Evolutionary conservation across 352 stramenopile genomes (phyloP).

Genomic region (Phytophthora nicotianae): DNA sequence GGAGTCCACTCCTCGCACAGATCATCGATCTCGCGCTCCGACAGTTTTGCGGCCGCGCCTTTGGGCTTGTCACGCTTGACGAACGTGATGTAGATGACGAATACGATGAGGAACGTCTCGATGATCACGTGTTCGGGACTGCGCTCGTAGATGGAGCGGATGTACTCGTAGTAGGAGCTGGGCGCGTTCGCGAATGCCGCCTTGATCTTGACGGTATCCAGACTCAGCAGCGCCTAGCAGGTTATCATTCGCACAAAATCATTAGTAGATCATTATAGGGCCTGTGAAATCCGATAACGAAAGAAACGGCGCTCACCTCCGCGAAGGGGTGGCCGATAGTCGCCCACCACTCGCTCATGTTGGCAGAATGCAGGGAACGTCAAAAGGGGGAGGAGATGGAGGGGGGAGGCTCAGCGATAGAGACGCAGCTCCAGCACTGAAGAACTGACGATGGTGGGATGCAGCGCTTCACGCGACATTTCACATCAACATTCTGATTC

Average conservation of each 20-base stretch:
- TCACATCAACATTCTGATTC: conserved; percentile 10
- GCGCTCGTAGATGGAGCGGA: conserved; percentile 80
- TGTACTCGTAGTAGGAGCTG: conserved; percentile 84
- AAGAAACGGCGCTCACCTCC: conserved; percentile 44
- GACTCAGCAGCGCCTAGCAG: conserved; percentile 62
- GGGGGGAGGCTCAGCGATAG: background rate
- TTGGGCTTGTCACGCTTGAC: conserved; percentile 81
- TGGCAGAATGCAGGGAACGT: conserved; percentile 8
- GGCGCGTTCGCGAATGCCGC: conserved; percentile 64
- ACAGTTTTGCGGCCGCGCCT: conserved; percentile 69
- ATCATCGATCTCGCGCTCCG: conserved; percentile 89
- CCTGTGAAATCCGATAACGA: background rate
- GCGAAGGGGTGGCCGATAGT: conserved; percentile 79
- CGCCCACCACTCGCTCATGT: conserved; percentile 82
- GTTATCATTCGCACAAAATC: background rate
- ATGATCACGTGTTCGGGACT: conserved; percentile 96
- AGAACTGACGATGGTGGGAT: conserved; percentile 23
- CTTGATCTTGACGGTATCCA: conserved; percentile 64
- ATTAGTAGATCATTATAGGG: conserved; percentile 5
- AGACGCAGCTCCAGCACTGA: conserved; percentile 5
- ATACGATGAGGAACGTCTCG: conserved; percentile 96
- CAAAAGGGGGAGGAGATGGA: background rate
- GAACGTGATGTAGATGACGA: conserved; percentile 95
- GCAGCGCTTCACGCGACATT: conserved; percentile 21
- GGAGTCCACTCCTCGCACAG: conserved; percentile 90